Percentiles rank a stretch among this genome's conserved stretches.
Conservation (phyloP, 768 basidiomycete genomes). For the Trametes cingulata region DNA sequence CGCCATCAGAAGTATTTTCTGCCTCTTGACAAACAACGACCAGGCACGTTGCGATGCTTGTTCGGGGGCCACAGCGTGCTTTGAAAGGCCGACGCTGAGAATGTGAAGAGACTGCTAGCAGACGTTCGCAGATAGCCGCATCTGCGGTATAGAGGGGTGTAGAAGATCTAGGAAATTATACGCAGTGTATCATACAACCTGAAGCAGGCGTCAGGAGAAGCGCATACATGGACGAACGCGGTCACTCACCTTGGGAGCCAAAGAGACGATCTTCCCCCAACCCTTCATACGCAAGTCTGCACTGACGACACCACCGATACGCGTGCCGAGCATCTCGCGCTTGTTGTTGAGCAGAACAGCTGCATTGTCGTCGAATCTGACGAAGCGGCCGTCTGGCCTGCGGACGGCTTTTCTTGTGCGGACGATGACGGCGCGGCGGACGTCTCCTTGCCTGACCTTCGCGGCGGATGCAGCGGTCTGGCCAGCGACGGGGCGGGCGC, state of each 20-base stretch:
- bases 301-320: slow-evolving; percentile 92
- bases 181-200: neutral
- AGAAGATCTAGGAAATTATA: neutral
- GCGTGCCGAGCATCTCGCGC: slow-evolving; percentile 91
- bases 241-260: slow-evolving; percentile 80
- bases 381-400: slow-evolving; percentile 82
- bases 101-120: too few relatives aligned
- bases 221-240: neutral
- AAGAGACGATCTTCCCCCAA: slow-evolving; percentile 91
- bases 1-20: too few relatives aligned
- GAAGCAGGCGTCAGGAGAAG: neutral
- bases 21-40: too few relatives aligned
- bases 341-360: slow-evolving; percentile 94
- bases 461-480: slow-evolving; percentile 70
- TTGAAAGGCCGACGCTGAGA: too few relatives aligned
- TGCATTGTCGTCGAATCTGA: slow-evolving; percentile 97
- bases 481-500: slow-evolving; percentile 78
- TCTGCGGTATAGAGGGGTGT: too few relatives aligned
- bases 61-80: too few relatives aligned
- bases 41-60: too few relatives aligned
- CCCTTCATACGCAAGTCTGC: slow-evolving; percentile 88
- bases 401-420: slow-evolving; percentile 85
- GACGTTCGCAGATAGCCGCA: too few relatives aligned
- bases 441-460: slow-evolving; percentile 92
- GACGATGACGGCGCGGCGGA: slow-evolving; percentile 94